A percentile compares a stretch with the other conserved stretches of the same genome.
Evolutionary conservation across 495 filamentous ascomycete genomes (phyloP).

Genomic region (Penicillium paradoxum): DNA sequence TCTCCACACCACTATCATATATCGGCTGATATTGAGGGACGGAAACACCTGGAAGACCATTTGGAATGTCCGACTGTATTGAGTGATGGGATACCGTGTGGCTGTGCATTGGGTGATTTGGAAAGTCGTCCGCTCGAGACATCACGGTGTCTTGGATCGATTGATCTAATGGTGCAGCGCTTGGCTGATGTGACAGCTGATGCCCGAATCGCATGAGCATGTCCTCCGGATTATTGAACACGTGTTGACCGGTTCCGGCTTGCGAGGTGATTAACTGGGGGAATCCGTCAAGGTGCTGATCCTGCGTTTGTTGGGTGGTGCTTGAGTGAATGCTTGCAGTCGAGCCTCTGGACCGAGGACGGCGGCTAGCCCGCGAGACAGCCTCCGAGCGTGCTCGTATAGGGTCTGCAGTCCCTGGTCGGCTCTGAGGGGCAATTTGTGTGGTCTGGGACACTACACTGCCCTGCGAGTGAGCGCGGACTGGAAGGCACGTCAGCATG

Average conservation of each 20-base stretch:
- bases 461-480: conserved; percentile 26
- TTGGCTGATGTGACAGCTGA: conserved; percentile 50
- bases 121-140: conserved; percentile 41
- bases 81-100: conserved; percentile 41
- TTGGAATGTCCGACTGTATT: conserved; percentile 28
- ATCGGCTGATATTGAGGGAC: conserved; percentile 55
- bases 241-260: conserved; percentile 45
- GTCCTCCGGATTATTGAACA: conserved; percentile 57
- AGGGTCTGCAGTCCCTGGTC: conserved; percentile 43
- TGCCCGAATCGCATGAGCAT: conserved; percentile 56
- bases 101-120: conserved; percentile 46
- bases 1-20: conserved; percentile 61
- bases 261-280: conserved; percentile 51
- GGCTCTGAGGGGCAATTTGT: conserved; percentile 35
- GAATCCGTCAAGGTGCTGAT: conserved; percentile 52
- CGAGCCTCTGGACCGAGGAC: conserved; percentile 74
- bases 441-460: conserved; percentile 37
- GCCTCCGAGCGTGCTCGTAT: conserved; percentile 56
- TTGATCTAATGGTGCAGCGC: conserved; percentile 47
- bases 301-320: conserved; percentile 61
- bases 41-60: conserved; percentile 27
- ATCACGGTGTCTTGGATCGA: conserved; percentile 47
- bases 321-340: conserved; percentile 75
- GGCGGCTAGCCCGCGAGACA: conserved; percentile 56
- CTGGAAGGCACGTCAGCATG: conserved; percentile 9